Evolutionary conservation across 352 stramenopile species (phyloP), one percentile per base, ranked within the genome.

Genomic region (Globisporangium perplexum): DNA sequence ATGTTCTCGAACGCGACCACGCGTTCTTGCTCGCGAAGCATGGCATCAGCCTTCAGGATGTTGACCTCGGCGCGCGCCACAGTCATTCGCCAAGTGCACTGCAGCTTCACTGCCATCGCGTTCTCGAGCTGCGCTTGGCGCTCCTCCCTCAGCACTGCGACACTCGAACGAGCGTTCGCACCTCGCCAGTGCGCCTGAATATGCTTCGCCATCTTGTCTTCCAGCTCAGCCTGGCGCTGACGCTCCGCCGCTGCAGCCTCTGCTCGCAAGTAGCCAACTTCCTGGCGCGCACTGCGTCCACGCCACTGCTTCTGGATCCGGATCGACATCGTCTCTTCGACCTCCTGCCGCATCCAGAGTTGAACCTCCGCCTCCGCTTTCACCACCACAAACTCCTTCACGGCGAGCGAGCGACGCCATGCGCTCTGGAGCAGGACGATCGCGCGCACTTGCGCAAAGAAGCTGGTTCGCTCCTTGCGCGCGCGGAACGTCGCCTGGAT

Each of bases 251-350:
- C 56, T 20, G 45, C 10, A 2, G 20, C 45, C 22, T 60, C 47
- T 0, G 43, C 17, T 26, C 57, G 60, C 23, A 69, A 22, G 3
- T 39, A 18, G n/a, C 33, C 24, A 6, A 67, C 53, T 41, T 63
- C 33, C 2, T 52, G 30, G 1, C 63, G 53, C 44, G 65, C 65
- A 30, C 26, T 45, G 22, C 42, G 49, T 44, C 61, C 57, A 18
- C 67, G 64, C 67, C 67, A 75, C 22, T 67, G 61, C 12, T 41
- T 71, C 52, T 75, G 67, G 35, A 75, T 70, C 51, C 69, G 69
- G 7, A 55, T 22, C 0, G 64, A 62, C 65, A 74, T 77, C 1
- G 36, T 35, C 10, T 59, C 24, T 36, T 74, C 50, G 6, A 62
- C 28, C 0, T 73, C 58, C 17, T 60, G 38, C 1, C 51, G 59